phyloP scores from a whole-genome alignment of 1,139 yeast species.

The Debaryomyces coudertii region DNA sequence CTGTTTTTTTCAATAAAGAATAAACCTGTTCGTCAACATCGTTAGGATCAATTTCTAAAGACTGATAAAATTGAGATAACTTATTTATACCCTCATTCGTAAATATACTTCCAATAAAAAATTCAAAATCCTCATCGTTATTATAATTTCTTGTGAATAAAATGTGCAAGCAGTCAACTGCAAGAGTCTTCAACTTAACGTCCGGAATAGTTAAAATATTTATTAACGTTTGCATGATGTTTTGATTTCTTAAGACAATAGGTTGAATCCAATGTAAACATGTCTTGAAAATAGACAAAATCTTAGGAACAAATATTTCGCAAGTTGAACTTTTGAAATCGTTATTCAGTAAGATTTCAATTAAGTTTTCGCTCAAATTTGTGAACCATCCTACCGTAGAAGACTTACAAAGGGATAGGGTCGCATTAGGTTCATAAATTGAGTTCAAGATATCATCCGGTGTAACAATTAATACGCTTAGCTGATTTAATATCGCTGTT shows the following conservation, averaged over 20 bases:
- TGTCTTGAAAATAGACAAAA: conserved; percentile 82
- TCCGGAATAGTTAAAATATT: conserved; percentile 62
- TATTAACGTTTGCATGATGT: conserved; percentile 65
- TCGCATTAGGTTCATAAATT: conserved; percentile 73
- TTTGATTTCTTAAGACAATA: conserved; percentile 65
- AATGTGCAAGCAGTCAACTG: conserved; percentile 89
- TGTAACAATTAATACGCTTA: conserved; percentile 81
- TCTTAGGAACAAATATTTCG: conserved; percentile 60
- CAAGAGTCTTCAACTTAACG: conserved; percentile 74
- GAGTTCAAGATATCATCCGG: conserved; percentile 66
- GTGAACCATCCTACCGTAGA: conserved; percentile 85
- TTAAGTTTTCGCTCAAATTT: conserved; percentile 69
- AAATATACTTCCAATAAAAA: conserved; percentile 80
- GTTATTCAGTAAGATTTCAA: conserved; percentile 49
- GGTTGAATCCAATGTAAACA: conserved; percentile 93
- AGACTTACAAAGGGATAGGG: conserved; percentile 61
- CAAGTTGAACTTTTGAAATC: conserved; percentile 39
- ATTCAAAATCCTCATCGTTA: conserved; percentile 71
- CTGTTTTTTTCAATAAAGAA: conserved; percentile 82
- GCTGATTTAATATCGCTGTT: conserved; percentile 74
- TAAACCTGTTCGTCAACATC: conserved; percentile 80
- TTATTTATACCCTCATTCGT: conserved; percentile 69
- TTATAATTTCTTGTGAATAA: conserved; percentile 81
- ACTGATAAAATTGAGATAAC: conserved; percentile 64
- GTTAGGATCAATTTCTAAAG: conserved; percentile 67